Conservation (phyloP, 495 filamentous ascomycete genomes). For the Tuber brumale region DNA sequence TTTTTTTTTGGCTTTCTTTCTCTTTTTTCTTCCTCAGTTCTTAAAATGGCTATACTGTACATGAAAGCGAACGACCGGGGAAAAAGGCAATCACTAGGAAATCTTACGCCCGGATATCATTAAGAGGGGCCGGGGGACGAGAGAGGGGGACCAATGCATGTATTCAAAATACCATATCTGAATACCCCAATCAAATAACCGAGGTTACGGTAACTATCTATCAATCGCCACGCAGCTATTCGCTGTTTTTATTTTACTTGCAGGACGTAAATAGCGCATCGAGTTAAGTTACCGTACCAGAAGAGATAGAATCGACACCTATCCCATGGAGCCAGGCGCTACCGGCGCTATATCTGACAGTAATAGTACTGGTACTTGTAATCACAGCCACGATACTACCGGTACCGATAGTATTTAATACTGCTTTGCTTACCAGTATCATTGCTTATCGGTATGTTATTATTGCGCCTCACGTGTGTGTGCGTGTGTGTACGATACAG, state of each 20-base stretch:
- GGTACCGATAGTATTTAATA: background rate
- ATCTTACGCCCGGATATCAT: background rate
- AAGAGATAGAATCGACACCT: background rate
- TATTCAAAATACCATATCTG: background rate
- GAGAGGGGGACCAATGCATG: background rate
- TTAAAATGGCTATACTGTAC: background rate
- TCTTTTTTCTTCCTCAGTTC: background rate
- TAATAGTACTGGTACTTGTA: background rate
- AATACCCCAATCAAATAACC: background rate
- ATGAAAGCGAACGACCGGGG: background rate
- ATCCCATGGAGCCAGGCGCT: background rate
- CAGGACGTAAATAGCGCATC: constrained; percentile 1
- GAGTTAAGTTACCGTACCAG: background rate
- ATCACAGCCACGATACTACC: background rate
- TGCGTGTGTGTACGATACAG: background rate
- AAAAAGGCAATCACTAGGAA: background rate
- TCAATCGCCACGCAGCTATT: background rate
- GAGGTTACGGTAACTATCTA: background rate
- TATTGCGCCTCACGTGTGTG: background rate
- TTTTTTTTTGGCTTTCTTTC: background rate
- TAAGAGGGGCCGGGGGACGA: background rate
- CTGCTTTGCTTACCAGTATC: background rate
- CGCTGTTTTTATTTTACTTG: background rate
- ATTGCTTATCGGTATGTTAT: background rate
- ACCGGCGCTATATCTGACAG: background rate